Conservation (phyloP, 345 rosid species). For the Rhodamnia rubescens region DNA sequence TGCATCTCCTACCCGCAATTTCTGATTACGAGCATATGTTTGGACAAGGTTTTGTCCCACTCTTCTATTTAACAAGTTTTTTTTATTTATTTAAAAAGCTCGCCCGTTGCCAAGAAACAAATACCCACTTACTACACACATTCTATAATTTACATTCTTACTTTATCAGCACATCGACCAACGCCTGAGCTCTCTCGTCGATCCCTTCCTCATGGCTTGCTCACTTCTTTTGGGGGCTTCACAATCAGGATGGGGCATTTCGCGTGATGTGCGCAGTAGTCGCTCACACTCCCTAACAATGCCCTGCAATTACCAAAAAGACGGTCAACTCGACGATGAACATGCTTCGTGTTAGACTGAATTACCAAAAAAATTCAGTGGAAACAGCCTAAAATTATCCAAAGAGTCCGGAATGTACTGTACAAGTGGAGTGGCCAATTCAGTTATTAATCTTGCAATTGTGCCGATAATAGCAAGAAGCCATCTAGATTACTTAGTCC, state of each 20-base stretch:
- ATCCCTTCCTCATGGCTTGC: background rate
- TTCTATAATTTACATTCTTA: background rate
- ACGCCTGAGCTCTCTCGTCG: background rate
- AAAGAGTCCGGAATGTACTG: too few relatives aligned
- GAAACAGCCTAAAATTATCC: background rate
- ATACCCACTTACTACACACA: background rate
- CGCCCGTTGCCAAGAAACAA: background rate
- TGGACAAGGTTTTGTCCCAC: background rate
- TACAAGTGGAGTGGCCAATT: too few relatives aligned
- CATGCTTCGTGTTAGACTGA: background rate
- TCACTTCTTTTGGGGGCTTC: constrained; percentile 31
- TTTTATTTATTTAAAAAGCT: too few relatives aligned
- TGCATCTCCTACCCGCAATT: background rate
- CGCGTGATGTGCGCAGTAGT: constrained; percentile 61
- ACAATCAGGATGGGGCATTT: constrained; percentile 62
- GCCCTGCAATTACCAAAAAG: constrained; percentile 29
- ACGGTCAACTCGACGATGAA: background rate
- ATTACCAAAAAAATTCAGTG: background rate
- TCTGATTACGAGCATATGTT: too few relatives aligned
- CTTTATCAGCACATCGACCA: background rate
- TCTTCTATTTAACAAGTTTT: background rate
- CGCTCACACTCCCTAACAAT: constrained; percentile 69
- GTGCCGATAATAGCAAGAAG: background rate
- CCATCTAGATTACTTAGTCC: background rate
- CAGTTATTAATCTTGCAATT: too few relatives aligned